These are phyloP conservation scores for Nicotiana undulata DNA, from an alignment of 257 asterid species.

Conservation along the genomic window DNA sequence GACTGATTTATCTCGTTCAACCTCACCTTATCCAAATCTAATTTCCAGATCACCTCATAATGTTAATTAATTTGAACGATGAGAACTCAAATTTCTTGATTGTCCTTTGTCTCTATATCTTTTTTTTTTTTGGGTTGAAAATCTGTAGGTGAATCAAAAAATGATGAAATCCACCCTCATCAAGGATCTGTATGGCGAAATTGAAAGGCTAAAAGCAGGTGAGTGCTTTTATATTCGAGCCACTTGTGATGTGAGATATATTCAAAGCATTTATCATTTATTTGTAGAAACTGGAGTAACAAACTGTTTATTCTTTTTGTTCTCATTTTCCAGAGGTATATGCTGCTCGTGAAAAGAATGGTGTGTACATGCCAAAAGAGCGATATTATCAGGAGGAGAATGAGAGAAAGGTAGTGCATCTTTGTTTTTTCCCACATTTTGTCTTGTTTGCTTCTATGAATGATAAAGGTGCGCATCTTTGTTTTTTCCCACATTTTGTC, in stretches of 20 bases:
- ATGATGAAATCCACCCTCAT: slow-evolving; percentile 29
- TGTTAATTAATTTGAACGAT: neutral
- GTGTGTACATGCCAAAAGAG: slow-evolving; percentile 78
- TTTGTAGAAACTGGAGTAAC: too few species aligned
- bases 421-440: neutral
- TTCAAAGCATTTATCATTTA: neutral
- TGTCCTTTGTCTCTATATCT: neutral
- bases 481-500: neutral
- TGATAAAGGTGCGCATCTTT: neutral
- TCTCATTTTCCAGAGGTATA: slow-evolving; percentile 44
- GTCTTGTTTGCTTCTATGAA: neutral
- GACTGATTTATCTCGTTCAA: neutral
- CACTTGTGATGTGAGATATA: slow-evolving; percentile 18
- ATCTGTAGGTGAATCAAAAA: slow-evolving; percentile 71
- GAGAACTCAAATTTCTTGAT: neutral
- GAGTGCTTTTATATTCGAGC: slow-evolving; percentile 63
- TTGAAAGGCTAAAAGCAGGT: slow-evolving; percentile 39
- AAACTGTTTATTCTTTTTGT: neutral
- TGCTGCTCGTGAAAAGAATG: slow-evolving; percentile 78
- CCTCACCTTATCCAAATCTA: neutral
- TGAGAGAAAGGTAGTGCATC: slow-evolving; percentile 26
- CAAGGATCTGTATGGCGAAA: neutral
- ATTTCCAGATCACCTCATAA: neutral
- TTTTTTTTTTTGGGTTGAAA: neutral
- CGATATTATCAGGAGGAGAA: slow-evolving; percentile 74